Percentiles rank a stretch among this genome's conserved stretches.
phyloP scores from a whole-genome alignment of 306 rosid genomes.

The Nissolia schottii region DNA sequence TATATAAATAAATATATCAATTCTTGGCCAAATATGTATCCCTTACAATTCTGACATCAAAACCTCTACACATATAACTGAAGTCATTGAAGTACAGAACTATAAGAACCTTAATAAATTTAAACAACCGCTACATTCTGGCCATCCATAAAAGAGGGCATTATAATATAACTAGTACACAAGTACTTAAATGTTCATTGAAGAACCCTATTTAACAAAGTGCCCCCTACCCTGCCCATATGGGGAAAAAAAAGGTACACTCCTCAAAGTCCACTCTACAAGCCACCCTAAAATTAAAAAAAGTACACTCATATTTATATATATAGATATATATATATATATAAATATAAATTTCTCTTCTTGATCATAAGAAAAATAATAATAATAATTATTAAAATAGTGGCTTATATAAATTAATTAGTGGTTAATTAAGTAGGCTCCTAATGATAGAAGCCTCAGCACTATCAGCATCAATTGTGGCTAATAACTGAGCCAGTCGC shows the following conservation, averaged over 20 bases:
- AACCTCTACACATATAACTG: slow-evolving; percentile 22
- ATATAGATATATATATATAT: not conserved
- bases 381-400: not conserved
- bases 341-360: not conserved
- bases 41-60: slow-evolving; percentile 20
- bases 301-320: slow-evolving; percentile 18
- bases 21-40: slow-evolving; percentile 13
- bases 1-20: not conserved
- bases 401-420: too few relatives aligned
- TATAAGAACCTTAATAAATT: slow-evolving; percentile 15
- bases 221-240: slow-evolving; percentile 25
- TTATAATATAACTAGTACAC: slow-evolving; percentile 17
- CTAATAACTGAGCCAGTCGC: slow-evolving; percentile 74
- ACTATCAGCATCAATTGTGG: slow-evolving; percentile 87
- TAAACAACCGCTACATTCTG: slow-evolving; percentile 12
- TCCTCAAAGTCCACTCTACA: slow-evolving; percentile 14
- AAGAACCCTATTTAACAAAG: slow-evolving; percentile 2
- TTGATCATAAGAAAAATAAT: not conserved
- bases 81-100: slow-evolving; percentile 14
- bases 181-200: slow-evolving; percentile 15
- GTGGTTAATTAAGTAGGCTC: slow-evolving; percentile 75
- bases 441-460: slow-evolving; percentile 90
- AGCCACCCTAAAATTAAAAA: slow-evolving; percentile 9
- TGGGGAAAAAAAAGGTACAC: slow-evolving; percentile 28
- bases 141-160: slow-evolving; percentile 31